Evolutionary conservation across 257 asterid genomes (phyloP).

Genomic region (Ocimum tenuiflorum): DNA sequence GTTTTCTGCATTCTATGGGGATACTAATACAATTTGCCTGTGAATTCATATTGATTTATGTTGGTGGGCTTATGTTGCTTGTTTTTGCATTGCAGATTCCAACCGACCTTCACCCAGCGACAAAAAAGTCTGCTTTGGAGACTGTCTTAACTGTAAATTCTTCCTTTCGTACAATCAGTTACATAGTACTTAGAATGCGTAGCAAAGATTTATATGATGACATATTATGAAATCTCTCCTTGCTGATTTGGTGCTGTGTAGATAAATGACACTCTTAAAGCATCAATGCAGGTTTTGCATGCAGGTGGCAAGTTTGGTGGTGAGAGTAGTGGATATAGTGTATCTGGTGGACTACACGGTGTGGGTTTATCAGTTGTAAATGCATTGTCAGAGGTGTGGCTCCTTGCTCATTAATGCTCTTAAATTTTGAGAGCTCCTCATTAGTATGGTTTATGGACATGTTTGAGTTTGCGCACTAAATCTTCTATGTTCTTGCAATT

Average conservation of each 20-base stretch:
- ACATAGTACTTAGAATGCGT: neutral
- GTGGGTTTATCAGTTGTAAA: slow-evolving; percentile 97
- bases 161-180: slow-evolving; percentile 6
- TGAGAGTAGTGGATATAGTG: slow-evolving; percentile 90
- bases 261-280: slow-evolving; percentile 10
- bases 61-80: slow-evolving; percentile 18
- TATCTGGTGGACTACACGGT: slow-evolving; percentile 98
- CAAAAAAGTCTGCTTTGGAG: slow-evolving; percentile 80
- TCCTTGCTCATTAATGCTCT: slow-evolving; percentile 11
- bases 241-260: slow-evolving; percentile 4
- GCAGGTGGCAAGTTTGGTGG: slow-evolving; percentile 99
- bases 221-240: slow-evolving; percentile 11
- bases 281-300: slow-evolving; percentile 77
- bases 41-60: neutral
- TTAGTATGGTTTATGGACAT: slow-evolving; percentile 3
- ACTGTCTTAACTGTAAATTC: slow-evolving; percentile 87
- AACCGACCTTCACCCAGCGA: slow-evolving; percentile 77
- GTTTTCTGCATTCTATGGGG: neutral
- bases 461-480: neutral
- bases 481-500: neutral
- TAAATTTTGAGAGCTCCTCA: slow-evolving; percentile 1
- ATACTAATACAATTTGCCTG: slow-evolving; percentile 4
- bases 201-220: neutral
- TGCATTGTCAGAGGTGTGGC: slow-evolving; percentile 85
- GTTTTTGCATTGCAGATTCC: slow-evolving; percentile 66